Percentiles rank a stretch among this genome's conserved stretches.
These are phyloP conservation scores for Kwoniella dejecticola DNA, from an alignment of 768 basidiomycete species.

Conservation along the genomic window DNA sequence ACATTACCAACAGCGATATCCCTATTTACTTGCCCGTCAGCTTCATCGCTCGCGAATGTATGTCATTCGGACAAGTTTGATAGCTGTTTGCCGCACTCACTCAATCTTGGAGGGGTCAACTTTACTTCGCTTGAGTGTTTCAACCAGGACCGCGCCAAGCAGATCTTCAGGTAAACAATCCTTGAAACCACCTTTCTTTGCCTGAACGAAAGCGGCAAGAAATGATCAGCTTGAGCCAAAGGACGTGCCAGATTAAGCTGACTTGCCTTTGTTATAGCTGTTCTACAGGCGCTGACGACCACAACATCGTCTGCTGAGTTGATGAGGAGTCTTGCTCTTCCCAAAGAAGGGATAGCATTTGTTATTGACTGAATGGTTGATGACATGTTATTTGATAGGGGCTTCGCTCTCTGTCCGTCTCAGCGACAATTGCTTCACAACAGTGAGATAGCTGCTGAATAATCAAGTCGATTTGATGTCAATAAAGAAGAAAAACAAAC, in stretches of 20 bases:
- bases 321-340: slow-evolving; percentile 63
- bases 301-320: slow-evolving; percentile 86
- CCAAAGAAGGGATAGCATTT: slow-evolving; percentile 51
- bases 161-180: slow-evolving; percentile 85
- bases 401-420: background rate
- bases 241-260: slow-evolving; percentile 1
- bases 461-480: background rate
- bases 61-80: slow-evolving; percentile 7
- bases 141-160: slow-evolving; percentile 78
- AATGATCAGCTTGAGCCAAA: background rate
- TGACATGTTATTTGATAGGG: slow-evolving; percentile 34
- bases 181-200: slow-evolving; percentile 88
- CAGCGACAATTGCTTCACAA: background rate
- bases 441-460: background rate
- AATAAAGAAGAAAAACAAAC: background rate
- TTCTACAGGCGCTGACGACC: slow-evolving; percentile 82
- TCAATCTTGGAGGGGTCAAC: slow-evolving; percentile 53
- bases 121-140: slow-evolving; percentile 53
- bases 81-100: slow-evolving; percentile 35
- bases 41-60: slow-evolving; percentile 5
- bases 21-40: slow-evolving; percentile 58
- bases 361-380: slow-evolving; percentile 50
- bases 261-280: slow-evolving; percentile 85
- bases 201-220: slow-evolving; percentile 28
- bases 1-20: slow-evolving; percentile 70